A percentile compares a stretch with the other conserved stretches of the same genome.
Conservation (phyloP, 768 basidiomycete genomes). For the Russula sp. region DNA sequence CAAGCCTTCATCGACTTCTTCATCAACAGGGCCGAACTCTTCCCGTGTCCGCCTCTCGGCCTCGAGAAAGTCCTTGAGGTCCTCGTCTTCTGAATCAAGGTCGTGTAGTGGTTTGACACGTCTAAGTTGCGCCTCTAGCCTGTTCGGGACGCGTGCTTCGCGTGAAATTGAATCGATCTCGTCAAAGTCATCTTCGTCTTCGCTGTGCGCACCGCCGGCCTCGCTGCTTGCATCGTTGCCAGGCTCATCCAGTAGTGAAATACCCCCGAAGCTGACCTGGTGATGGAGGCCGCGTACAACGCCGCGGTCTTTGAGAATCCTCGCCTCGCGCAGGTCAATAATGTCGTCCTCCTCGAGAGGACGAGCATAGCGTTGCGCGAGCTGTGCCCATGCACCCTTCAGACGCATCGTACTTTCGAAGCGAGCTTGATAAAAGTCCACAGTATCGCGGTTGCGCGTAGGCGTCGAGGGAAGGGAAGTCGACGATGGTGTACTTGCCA, state of each 20-base stretch:
- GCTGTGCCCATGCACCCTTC: conserved; percentile 59
- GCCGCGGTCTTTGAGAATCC: conserved; percentile 69
- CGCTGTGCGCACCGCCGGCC: conserved; percentile 38
- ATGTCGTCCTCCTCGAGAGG: conserved; percentile 78
- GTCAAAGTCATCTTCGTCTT: conserved; percentile 54
- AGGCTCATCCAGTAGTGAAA: conserved; percentile 40
- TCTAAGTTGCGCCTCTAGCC: conserved; percentile 36
- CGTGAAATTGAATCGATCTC: conserved; percentile 55
- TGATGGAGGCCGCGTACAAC: conserved; percentile 48
- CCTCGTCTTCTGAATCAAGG: conserved; percentile 51
- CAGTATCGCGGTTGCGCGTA: conserved; percentile 28
- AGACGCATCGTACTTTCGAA: conserved; percentile 57
- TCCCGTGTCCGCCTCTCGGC: conserved; percentile 56
- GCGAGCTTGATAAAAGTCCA: conserved; percentile 53
- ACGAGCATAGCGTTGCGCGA: conserved; percentile 65
- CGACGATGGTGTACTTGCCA: conserved; percentile 45
- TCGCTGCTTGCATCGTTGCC: conserved; percentile 43
- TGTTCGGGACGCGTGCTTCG: conserved; percentile 37
- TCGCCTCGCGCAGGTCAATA: conserved; percentile 59
- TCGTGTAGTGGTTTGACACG: conserved; percentile 44
- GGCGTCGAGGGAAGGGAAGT: conserved; percentile 32
- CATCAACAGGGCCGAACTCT: conserved; percentile 47
- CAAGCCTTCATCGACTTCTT: conserved; percentile 46
- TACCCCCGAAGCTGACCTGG: conserved; percentile 51
- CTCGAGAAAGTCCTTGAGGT: conserved; percentile 62